Base-by-base conservation (phyloP, 1,139 yeast genomes). In the Kurtzmaniella quercitrusa region DNA sequence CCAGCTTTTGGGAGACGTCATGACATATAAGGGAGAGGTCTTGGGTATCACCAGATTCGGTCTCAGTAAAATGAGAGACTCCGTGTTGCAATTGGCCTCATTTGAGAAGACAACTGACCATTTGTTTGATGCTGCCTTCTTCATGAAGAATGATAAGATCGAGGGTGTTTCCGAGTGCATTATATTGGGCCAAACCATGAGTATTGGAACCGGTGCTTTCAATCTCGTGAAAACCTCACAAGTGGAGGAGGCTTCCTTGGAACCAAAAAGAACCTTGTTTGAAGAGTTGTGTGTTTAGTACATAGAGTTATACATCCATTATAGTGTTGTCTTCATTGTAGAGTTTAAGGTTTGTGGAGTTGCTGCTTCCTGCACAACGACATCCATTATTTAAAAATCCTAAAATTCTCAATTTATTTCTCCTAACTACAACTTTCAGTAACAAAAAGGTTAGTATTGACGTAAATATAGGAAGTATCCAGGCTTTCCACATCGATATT, bases 101-200 rank as follows among this genome's bases (percentile, higher is more conserved):
- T 94, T 94, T 62, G 99, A 94, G 64, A 94, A 94, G 72, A 94
- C 99, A 6, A 93, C 98, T 0, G 99, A 94, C 62, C 99, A 94
- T 67, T 75, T 94, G 62, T 94, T 94, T 57, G 98, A 94, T 63
- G 99, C 99, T 4, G 93, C 98, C 1, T 94, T 93, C 72, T 93
- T 85, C 66, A 90, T 90, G 96, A 93, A 94, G 74, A 84, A 83
- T 25, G 99, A 94, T 64, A 77, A 84, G 57, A 89, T 94, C 46
- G 98, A 94, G 64, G 99, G 99, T 67, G 98, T 94, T 18, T 85
- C 96, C 31, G 99, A 94, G 65, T 89, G 98, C 71, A 93, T 94
- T 57, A 94, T 94, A 56, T 75, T 94, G 54, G 99, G 99, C 31
- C 98, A 93, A 70, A 88, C 97, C 43, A 93, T 93, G 97, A 80